Percentiles rank a stretch among this genome's conserved stretches.
Evolutionary conservation across 75 land plant genomes (phyloP).

Genomic region (Selaginella moellendorffii): DNA sequence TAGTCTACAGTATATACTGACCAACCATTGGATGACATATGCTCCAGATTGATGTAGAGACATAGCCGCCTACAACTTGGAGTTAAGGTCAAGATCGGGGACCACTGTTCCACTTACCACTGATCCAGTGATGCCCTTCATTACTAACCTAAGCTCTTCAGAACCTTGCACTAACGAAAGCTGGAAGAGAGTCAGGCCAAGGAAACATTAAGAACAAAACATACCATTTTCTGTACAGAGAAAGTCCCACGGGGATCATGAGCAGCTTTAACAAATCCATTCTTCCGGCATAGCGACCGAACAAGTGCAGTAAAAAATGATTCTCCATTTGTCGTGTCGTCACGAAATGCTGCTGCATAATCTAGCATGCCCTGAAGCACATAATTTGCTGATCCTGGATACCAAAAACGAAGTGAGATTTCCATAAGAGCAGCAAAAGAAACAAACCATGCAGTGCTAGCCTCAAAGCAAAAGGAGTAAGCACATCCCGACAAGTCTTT

Average conservation of each 20-base stretch:
- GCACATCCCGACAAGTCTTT: constrained; percentile 23
- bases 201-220: too few species aligned
- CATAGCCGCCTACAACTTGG: constrained; percentile 7
- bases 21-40: constrained; percentile 25
- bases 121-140: constrained; percentile 15
- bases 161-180: constrained; percentile 17
- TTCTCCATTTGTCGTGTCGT: constrained; percentile 16
- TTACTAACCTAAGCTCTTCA: constrained; percentile 17
- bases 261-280: constrained; percentile 19
- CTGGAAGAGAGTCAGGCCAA: constrained; percentile 16
- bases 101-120: constrained; percentile 16
- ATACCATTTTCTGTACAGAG: constrained; percentile 26
- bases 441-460: constrained; percentile 20
- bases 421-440: not conserved
- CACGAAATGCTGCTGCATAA: constrained; percentile 21
- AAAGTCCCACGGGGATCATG: constrained; percentile 24
- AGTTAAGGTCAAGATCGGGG: not conserved
- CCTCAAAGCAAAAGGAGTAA: constrained; percentile 19
- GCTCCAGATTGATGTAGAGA: constrained; percentile 21
- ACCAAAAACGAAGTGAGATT: not conserved
- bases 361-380: constrained; percentile 26
- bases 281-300: constrained; percentile 18
- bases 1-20: constrained; percentile 6
- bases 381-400: constrained; percentile 24
- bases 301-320: constrained; percentile 21